Evolutionary conservation across 352 stramenopile species (phyloP).

Genomic region (Aphanomyces astaci): DNA sequence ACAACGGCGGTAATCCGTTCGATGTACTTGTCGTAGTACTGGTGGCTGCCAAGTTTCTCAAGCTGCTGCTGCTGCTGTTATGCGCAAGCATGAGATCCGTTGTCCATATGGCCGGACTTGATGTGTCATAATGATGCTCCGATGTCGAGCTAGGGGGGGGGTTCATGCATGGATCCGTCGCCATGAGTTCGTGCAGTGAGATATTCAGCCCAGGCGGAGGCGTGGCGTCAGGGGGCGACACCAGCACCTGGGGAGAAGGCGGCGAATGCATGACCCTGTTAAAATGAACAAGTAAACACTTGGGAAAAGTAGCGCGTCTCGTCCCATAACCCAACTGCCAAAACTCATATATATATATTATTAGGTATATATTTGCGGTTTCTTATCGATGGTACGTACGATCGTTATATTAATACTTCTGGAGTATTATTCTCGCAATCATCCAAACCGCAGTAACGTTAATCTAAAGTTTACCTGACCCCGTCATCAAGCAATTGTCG

Average conservation of each 20-base stretch:
- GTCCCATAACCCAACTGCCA: not conserved
- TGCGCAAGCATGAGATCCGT: not conserved
- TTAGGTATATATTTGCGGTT: too few relatives aligned
- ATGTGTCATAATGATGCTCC: not conserved
- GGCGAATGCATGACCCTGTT: too few relatives aligned
- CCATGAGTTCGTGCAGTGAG: not conserved
- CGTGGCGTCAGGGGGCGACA: not conserved
- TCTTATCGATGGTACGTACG: too few relatives aligned
- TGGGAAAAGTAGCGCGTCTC: not conserved
- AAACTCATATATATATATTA: not conserved
- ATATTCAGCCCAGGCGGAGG: not conserved
- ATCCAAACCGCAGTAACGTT: too few relatives aligned
- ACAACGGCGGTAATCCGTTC: not conserved
- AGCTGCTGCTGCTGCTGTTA: not conserved
- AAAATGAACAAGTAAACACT: not conserved
- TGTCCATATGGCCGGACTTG: not conserved
- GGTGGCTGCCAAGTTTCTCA: too few relatives aligned
- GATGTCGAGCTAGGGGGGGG: not conserved
- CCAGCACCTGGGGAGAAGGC: not conserved
- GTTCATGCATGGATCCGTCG: not conserved
- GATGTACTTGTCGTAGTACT: too few relatives aligned
- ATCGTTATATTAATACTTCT: too few relatives aligned
- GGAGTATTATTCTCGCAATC: too few relatives aligned
- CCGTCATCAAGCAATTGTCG: too few relatives aligned
- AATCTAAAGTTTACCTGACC: too few relatives aligned